phyloP scores from a whole-genome alignment of 2,329 filamentous ascomycete species.

The Stachybotrys echinatus region DNA sequence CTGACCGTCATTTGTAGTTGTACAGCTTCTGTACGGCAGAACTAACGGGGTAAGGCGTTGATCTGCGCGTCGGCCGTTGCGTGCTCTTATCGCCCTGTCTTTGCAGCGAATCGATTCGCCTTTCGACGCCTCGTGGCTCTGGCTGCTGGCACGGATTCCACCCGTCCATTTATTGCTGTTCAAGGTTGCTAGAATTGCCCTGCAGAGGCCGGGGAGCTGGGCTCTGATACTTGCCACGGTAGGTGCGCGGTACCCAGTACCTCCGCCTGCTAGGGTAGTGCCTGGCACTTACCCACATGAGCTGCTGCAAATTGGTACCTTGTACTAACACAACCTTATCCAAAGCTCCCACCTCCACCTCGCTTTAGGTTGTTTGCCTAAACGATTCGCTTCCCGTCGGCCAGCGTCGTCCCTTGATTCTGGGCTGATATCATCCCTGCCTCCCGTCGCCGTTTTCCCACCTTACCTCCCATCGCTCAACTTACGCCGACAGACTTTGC shows the following conservation, averaged over 20 bases:
- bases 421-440: background rate
- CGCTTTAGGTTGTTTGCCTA: too few species aligned
- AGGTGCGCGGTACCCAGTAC: too few species aligned
- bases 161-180: too few species aligned
- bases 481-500: background rate
- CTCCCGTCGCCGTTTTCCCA: background rate
- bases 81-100: background rate
- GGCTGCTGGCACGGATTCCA: background rate
- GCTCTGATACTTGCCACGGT: too few species aligned
- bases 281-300: background rate
- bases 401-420: background rate
- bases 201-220: too few species aligned
- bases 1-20: background rate
- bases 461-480: background rate
- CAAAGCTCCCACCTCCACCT: too few species aligned
- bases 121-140: constrained; percentile 7
- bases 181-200: too few species aligned
- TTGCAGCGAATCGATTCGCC: constrained; percentile 6
- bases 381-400: background rate
- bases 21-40: background rate
- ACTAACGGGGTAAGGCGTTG: background rate
- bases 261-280: too few species aligned
- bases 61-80: too few species aligned
- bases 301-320: too few species aligned
- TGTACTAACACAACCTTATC: too few species aligned